Base-by-base conservation (phyloP, 1,139 yeast genomes). In the Yamadazyma pseudoaaseri region DNA sequence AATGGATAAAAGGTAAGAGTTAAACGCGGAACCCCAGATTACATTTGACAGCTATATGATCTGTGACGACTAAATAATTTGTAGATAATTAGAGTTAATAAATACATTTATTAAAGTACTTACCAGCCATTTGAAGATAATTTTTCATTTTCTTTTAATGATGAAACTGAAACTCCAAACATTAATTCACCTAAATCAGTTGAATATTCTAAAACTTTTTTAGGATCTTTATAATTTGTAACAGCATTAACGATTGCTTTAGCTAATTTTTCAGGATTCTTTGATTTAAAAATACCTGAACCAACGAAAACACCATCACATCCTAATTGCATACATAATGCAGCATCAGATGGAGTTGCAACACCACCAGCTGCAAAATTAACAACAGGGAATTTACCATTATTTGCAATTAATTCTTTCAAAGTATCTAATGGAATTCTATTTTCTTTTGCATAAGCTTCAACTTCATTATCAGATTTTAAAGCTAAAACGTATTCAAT, bases 291-390 rank as follows among this genome's bases (percentile, higher is more conserved):
- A 46, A 86, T 86, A 29, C 95, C 95, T 6, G 89, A 81, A n/a
- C 95, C 95, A 26, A 86, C 95, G 54, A 86, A 86, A 25, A 86
- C 89, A 44, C 95, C 95, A 54, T 86, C 95, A 57, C 89, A 83
- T n/a, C 95, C 95, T 50, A 85, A 69, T 60, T 85, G 90, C 95
- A 86, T 85, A 61, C 87, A 81, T 45, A 86, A 65, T 8, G 95
- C 95, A 27, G 95, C 95, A 58, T 86, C 95, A 2, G 92, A 81
- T 18, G 95, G 95, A 8, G 95, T 83, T 8, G 95, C 95, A 35
- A 86, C 83, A 44, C 95, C 95, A 33, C 95, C 95, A 28, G 95
- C 95, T 26, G 95, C 94, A 58, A 86, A 86, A 65, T 84, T 85
- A 36, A 86, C 95, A 30, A 86, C 95, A 1, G 92, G 92, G 45